Base-by-base conservation (phyloP, 495 filamentous ascomycete species). In the Podospora didyma region DNA sequence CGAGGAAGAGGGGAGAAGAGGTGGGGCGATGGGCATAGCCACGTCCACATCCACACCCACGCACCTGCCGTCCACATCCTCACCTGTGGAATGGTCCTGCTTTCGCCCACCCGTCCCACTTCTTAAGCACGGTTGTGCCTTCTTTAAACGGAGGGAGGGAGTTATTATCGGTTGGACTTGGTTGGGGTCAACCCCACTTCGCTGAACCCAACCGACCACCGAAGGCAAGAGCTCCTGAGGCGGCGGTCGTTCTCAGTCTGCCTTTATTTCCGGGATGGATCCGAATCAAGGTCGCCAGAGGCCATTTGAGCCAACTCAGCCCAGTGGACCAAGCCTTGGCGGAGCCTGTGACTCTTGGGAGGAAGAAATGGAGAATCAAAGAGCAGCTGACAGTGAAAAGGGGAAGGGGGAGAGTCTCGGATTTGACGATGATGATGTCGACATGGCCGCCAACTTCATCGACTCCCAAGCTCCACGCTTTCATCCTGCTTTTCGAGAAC, bases 361-460 rank as follows among this genome's bases (percentile, higher is more conserved):
- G 34, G 34, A 35, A 35, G 34, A 35, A 35, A 35, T 35, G 34
- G 34, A 35, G 34, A 35, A 7, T 14, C 34, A 35, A 35, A 35
- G 14, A 49, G 46, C 19, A 49, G 22, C 16, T 49, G 46, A 21
- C 46, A 20, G 2, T 45, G 47, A 21, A 35, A 35, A 35, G 34
- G 34, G 34, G 51, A 35, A 14, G 34, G 34, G 34, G 34, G 34
- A 14, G 34, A 7, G 34, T 35, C 34, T 35, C 34, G 34, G 7
- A 14, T 35, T 35, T 17, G 17, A 34, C n/a, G 22, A 56, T 2
- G 14, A 28, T 6, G 35, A 57, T 12, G 20, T 61, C 16, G 23
- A 42, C 16, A 34, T 61, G 34, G 58, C 46, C 4, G 54, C 53
- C 17, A 39, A 39, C n/a, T 61, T 61, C 24, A 61, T 61, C 49